These are phyloP conservation scores for Leptomonas seymouri DNA, from an alignment of 208 protist species.

Conservation along the genomic window DNA sequence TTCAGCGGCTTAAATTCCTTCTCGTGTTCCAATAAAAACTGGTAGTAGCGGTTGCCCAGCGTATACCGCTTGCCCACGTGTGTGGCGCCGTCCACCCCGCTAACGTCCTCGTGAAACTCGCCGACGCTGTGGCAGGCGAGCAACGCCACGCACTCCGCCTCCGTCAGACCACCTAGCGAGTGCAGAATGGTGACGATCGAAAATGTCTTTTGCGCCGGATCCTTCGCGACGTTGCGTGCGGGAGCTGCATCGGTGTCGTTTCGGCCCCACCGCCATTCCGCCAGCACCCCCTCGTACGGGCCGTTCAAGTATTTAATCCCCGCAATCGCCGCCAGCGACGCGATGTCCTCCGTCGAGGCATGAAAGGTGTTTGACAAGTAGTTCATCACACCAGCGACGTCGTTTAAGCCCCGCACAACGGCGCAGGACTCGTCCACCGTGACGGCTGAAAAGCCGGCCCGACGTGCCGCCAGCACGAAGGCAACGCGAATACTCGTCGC, in stretches of 20 bases:
- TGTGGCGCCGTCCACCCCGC: conserved; percentile 66
- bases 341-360: conserved; percentile 68
- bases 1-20: conserved; percentile 56
- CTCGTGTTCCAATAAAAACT: conserved; percentile 72
- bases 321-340: conserved; percentile 69
- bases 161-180: conserved; percentile 62
- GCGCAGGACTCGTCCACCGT: conserved; percentile 82
- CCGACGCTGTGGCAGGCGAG: conserved; percentile 86
- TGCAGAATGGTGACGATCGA: conserved; percentile 61
- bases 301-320: conserved; percentile 74
- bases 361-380: conserved; percentile 53
- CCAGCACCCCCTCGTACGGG: conserved; percentile 55
- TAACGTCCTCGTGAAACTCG: conserved; percentile 87
- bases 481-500: conserved; percentile 77
- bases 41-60: conserved; percentile 80
- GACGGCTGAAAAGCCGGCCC: conserved; percentile 60
- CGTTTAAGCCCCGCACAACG: conserved; percentile 61
- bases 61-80: conserved; percentile 75
- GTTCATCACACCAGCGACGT: conserved; percentile 77
- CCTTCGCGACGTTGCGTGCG: conserved; percentile 45
- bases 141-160: conserved; percentile 84
- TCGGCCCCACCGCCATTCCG: conserved; percentile 77
- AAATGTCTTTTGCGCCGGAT: conserved; percentile 35
- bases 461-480: conserved; percentile 82
- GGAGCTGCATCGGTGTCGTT: conserved; percentile 74